A percentile compares a stretch with the other conserved stretches of the same genome.
Evolutionary conservation across 75 land plant species (phyloP).

Genomic region (Picea sitchensis): DNA sequence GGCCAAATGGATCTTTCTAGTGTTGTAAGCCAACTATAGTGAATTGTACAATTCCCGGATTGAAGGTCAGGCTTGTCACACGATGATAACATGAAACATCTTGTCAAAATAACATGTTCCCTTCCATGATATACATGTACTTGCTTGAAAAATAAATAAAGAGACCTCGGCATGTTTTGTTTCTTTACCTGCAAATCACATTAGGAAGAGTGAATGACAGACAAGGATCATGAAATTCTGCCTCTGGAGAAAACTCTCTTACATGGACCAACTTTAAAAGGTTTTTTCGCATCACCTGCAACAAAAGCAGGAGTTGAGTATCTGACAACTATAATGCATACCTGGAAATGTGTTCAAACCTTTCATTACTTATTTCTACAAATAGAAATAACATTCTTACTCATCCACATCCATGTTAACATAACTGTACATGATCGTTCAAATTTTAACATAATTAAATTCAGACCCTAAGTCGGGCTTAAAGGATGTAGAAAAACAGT

Average conservation of each 20-base stretch:
- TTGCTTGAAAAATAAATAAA: no score
- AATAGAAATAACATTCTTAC: background rate
- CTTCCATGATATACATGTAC: no score
- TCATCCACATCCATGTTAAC: background rate
- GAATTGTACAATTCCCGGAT: no score
- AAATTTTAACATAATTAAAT: background rate
- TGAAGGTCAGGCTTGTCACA: no score
- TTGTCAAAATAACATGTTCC: no score
- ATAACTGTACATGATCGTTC: background rate
- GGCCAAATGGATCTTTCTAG: no score
- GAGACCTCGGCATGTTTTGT: background rate
- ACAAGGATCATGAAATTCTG: slow-evolving; percentile 68
- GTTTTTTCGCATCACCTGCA: slow-evolving; percentile 89
- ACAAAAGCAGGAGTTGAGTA: background rate
- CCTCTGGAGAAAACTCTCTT: slow-evolving; percentile 92
- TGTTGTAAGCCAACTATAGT: no score
- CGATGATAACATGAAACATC: no score
- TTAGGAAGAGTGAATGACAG: slow-evolving; percentile 88
- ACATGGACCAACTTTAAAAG: slow-evolving; percentile 74
- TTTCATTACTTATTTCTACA: background rate
- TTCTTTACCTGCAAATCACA: slow-evolving; percentile 90
- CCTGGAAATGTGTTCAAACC: background rate
- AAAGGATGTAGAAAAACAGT: background rate
- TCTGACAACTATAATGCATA: background rate
- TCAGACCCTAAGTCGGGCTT: background rate